Evolutionary conservation across 2,329 filamentous ascomycete species (phyloP), one percentile per base, ranked within the genome.

Genomic region (Pezizomycotina sp.): DNA sequence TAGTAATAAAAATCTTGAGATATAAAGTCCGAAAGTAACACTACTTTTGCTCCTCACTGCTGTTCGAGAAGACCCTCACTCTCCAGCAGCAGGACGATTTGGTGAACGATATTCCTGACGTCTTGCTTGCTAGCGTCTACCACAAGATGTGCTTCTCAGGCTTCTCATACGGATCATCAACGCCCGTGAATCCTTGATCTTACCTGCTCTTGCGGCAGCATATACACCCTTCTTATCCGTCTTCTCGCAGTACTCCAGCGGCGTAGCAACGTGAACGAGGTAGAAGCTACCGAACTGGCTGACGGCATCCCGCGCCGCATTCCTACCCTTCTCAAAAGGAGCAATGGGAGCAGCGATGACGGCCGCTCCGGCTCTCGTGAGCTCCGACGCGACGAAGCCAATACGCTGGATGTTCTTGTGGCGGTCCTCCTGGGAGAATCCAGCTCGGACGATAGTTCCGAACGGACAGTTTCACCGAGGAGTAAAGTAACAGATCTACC

Each of bases 131-230:
- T 75, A 37, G 77, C 58, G 59, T 95, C 78, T 24, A 95, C 86
- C 4, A 73, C 71, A 48, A 98, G 65, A 57, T 95, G 74, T 20
- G 84, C 71, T 86, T 83, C 49, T 61, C 53, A 6, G 89, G 89
- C 14, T 60, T 56, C 73, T 98, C 89, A 56, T 98, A 98, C 31
- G 89, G 84, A 63, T 95, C 86, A 56, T 95, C 86, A 38, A 98
- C 83, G 53, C 89, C 89, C 5, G 89, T 98, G 69, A 98, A 98
- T 84, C 84, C 72, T 84, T 89, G 61, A 98, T 91, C 64, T 92
- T 79, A 40, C 89, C 89, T 13, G 66, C 69, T 46, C 89, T 71
- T 25, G 89, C 89, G 57, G 72, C 71, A 48, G 69, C 69, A 61
- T 95, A 98, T 55, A 92, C 75, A 42, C 89, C 89, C 44, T 77